Evolutionary conservation across 2,329 filamentous ascomycete species (phyloP).

Genomic region (Dothistroma septosporum): DNA sequence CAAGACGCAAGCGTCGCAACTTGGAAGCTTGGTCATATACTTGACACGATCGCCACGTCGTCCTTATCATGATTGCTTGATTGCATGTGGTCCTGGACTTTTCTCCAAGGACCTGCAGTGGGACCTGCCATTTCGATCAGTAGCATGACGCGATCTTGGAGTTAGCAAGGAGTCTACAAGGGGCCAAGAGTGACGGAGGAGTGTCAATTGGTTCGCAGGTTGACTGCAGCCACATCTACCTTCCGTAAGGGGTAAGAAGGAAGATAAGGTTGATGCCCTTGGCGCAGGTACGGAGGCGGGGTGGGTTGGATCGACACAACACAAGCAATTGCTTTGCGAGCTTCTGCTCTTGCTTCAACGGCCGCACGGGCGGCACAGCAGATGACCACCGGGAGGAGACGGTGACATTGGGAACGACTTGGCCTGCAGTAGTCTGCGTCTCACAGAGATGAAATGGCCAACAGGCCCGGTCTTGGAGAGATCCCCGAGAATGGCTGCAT

Average conservation of each 20-base stretch:
- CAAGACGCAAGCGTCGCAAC: not conserved
- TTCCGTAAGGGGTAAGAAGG: not conserved
- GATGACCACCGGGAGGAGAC: not conserved
- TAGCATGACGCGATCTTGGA: not conserved
- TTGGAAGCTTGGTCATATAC: not conserved
- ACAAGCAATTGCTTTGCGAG: not conserved
- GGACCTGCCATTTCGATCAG: not conserved
- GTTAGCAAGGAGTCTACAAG: not conserved
- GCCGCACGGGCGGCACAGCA: not conserved
- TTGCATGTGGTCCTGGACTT: not conserved
- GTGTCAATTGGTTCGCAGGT: not conserved
- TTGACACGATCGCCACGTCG: not conserved
- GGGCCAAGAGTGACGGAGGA: not conserved
- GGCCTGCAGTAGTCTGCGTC: not conserved
- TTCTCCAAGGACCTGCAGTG: not conserved
- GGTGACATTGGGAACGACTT: not conserved
- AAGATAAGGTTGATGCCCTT: not conserved
- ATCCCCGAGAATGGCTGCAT: not conserved
- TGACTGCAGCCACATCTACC: not conserved
- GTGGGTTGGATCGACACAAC: not conserved
- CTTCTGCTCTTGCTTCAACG: not conserved
- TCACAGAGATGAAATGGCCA: not conserved
- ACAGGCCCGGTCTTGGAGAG: not conserved
- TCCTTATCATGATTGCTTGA: not conserved
- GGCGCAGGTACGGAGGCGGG: not conserved